Evolutionary conservation across 2,329 filamentous ascomycete species (phyloP).

Genomic region (Apiospora phragmitis): DNA sequence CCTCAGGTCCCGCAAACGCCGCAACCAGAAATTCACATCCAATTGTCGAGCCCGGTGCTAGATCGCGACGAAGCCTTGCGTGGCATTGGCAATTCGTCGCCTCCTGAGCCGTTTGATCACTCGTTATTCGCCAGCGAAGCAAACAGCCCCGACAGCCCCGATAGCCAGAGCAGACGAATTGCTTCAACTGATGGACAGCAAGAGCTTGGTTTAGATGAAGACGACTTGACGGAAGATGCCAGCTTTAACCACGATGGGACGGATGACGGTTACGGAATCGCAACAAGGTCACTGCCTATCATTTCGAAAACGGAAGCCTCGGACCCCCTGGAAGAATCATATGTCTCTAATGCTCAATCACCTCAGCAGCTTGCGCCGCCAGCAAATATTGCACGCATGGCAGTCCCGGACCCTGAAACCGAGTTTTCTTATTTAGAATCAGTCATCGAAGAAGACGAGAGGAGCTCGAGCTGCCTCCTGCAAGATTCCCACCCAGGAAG

Average conservation of each 20-base stretch:
- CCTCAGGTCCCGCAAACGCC: slow-evolving; percentile 22
- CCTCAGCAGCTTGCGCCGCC: slow-evolving; percentile 17
- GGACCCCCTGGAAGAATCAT: background rate
- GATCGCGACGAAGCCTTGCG: slow-evolving; percentile 15
- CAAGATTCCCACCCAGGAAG: slow-evolving; percentile 23
- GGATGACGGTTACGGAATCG: slow-evolving; percentile 10
- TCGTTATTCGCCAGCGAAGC: slow-evolving; percentile 20
- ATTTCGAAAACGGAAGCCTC: slow-evolving; percentile 5
- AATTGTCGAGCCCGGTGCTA: slow-evolving; percentile 26
- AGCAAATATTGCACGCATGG: slow-evolving; percentile 16
- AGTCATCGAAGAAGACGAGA: slow-evolving; percentile 26
- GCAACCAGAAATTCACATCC: slow-evolving; percentile 28
- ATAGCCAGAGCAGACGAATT: slow-evolving; percentile 10
- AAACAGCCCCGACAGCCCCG: slow-evolving; percentile 1
- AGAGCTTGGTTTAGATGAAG: slow-evolving; percentile 20
- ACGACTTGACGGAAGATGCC: slow-evolving; percentile 19
- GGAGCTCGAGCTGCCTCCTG: slow-evolving; percentile 27
- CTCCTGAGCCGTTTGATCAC: slow-evolving; percentile 18
- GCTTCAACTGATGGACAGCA: slow-evolving; percentile 12
- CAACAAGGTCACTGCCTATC: background rate
- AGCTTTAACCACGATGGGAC: slow-evolving; percentile 19
- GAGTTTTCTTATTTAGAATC: slow-evolving; percentile 31
- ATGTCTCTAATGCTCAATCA: background rate
- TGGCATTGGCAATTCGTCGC: slow-evolving; percentile 5
- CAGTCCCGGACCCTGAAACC: slow-evolving; percentile 23